A percentile compares a stretch with the other conserved stretches of the same genome.
These are phyloP conservation scores for Colletotrichum sp. DNA, from an alignment of 2,329 filamentous ascomycete species.

Conservation along the genomic window DNA sequence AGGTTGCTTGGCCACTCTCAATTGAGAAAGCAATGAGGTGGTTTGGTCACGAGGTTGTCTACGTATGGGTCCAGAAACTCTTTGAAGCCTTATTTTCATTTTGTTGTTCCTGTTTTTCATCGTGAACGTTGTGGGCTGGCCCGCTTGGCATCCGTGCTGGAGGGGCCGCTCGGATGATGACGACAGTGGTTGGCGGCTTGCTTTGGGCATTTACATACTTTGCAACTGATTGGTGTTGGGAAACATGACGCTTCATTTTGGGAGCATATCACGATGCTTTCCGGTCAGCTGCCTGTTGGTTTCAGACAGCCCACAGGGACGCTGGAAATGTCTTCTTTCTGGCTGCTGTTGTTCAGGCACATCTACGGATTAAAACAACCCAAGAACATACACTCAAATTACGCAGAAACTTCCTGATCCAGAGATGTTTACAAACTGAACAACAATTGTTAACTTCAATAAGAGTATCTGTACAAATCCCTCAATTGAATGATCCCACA, in stretches of 20 bases:
- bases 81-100: neutral
- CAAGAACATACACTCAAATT: neutral
- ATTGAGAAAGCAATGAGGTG: neutral
- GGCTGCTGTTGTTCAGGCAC: neutral
- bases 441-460: fast-evolving
- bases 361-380: neutral
- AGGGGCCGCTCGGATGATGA: neutral
- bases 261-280: neutral
- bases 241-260: neutral
- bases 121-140: neutral
- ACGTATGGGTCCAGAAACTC: neutral
- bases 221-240: neutral
- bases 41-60: neutral
- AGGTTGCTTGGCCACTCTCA: neutral
- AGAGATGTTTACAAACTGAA: neutral
- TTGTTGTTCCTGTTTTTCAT: neutral
- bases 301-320: neutral
- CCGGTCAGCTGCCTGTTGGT: neutral
- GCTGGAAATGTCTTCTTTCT: neutral
- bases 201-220: neutral
- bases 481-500: neutral
- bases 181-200: neutral
- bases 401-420: too few relatives aligned
- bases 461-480: neutral
- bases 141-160: neutral